These are phyloP conservation scores for Microascus cirrosus DNA, from an alignment of 2,329 filamentous ascomycete genomes.

Conservation along the genomic window DNA sequence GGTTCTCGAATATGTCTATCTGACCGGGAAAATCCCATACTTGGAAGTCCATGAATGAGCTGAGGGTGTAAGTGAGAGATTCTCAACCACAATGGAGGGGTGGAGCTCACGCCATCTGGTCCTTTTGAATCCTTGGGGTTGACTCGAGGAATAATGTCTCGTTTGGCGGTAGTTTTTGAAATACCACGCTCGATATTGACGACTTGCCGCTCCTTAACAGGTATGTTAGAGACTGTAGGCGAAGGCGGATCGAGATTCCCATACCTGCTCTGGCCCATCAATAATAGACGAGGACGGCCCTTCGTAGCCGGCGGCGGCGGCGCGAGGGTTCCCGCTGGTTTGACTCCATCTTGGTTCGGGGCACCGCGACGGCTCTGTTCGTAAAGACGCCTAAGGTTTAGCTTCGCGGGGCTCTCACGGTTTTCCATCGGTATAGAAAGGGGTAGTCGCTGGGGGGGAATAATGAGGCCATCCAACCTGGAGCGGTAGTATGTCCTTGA, in stretches of 20 bases:
- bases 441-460: not conserved
- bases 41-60: constrained; percentile 98
- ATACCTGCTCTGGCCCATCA: constrained; percentile 94
- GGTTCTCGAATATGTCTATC: constrained; percentile 77
- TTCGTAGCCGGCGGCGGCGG: constrained; percentile 37
- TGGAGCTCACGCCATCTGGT: constrained; percentile 73
- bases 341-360: constrained; percentile 34
- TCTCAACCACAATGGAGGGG: not conserved
- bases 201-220: constrained; percentile 80
- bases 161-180: constrained; percentile 91
- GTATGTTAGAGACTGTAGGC: not conserved
- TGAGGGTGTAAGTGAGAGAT: constrained; percentile 21
- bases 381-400: constrained; percentile 52
- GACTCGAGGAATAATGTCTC: constrained; percentile 95
- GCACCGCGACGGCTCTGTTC: constrained; percentile 47
- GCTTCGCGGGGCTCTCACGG: constrained; percentile 30
- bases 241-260: constrained; percentile 10
- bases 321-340: constrained; percentile 20
- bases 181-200: constrained; percentile 97
- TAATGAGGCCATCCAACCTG: constrained; percentile 1
- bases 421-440: not conserved
- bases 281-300: constrained; percentile 70
- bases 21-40: constrained; percentile 97
- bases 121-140: constrained; percentile 86
- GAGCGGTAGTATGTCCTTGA: not conserved